These are phyloP conservation scores for Daldinia concentrica DNA, from an alignment of 495 filamentous ascomycete genomes.

Conservation along the genomic window DNA sequence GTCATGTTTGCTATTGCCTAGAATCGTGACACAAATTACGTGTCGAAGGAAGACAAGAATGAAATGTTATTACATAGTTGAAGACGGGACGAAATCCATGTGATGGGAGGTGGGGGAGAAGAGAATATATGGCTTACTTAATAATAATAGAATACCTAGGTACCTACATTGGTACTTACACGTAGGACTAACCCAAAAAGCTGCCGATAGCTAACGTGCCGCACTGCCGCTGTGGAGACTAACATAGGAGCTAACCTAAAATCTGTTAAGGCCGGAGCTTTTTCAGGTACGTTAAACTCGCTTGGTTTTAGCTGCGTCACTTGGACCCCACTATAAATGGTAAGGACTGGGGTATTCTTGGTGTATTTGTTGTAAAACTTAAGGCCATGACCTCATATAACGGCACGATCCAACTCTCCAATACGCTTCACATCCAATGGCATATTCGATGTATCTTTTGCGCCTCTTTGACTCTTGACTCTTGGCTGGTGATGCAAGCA, in stretches of 20 bases:
- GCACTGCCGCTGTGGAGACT: not conserved
- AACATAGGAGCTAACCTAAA: not conserved
- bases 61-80: not conserved
- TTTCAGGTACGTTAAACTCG: conserved; percentile 18
- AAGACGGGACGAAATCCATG: not conserved
- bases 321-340: conserved; percentile 24
- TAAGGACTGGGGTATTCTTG: conserved; percentile 17
- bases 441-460: conserved; percentile 17
- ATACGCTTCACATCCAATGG: conserved; percentile 19
- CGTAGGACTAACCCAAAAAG: no score
- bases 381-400: conserved; percentile 35
- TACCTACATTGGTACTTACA: no score
- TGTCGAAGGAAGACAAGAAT: not conserved
- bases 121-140: no score
- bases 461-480: conserved; percentile 1
- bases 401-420: conserved; percentile 7
- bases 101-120: not conserved
- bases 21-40: not conserved
- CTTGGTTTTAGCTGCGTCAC: conserved; percentile 30
- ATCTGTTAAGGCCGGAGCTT: conserved; percentile 14
- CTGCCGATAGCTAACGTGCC: not conserved
- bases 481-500: conserved; percentile 33
- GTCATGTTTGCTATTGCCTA: not conserved
- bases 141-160: no score
- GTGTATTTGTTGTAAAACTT: not conserved